Evolutionary conservation across 257 asterid species (phyloP), one percentile per base, ranked within the genome.

Genomic region (Gardenia jasminoides): DNA sequence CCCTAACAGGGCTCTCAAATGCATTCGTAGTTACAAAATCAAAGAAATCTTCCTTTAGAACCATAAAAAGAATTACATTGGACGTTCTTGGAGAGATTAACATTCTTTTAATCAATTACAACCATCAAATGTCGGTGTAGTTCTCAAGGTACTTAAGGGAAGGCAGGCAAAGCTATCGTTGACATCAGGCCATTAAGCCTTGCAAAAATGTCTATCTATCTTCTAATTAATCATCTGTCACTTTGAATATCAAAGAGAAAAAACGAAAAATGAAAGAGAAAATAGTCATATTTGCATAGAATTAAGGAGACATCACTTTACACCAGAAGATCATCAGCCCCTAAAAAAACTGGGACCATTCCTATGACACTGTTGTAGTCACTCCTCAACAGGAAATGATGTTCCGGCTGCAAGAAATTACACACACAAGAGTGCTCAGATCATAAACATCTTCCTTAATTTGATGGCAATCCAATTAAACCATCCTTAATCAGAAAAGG

Each of bases 351-450:
- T 65, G 61, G 26, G 58, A 70, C 17, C 79, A 61, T 64, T 70
- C 44, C 77, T 80, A 44, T 46, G 36, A 44, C 39, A 46, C 8
- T 74, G 20, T 58, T n/a, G 26, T 39, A 6, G 65, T 80, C 50
- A 75, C 41, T 80, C 87, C 67, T 65, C 83, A 81, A 64, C 62
- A 20, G 54, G 59, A 64, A 68, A 82, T 47, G 81, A 73, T 58
- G 86, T 58, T 76, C 77, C 86, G 74, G 61, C 86, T 85, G 82
- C 84, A 79, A 83, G 28, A 74, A 58, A 74, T 12, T 50, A 47
- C 11, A 7, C 39, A 28, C 15, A 3, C 30, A 44, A 10, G 19
- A 28, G 7, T 22, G 47, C 33, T 7, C 10, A 30, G 1, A 64
- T 64, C 68, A 13, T 19, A 64, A 64, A 6, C 28, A 64, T 64